A percentile compares a stretch with the other conserved stretches of the same genome.
These are phyloP conservation scores for Penicillium mononematosum DNA, from an alignment of 495 filamentous ascomycete species.

Conservation along the genomic window DNA sequence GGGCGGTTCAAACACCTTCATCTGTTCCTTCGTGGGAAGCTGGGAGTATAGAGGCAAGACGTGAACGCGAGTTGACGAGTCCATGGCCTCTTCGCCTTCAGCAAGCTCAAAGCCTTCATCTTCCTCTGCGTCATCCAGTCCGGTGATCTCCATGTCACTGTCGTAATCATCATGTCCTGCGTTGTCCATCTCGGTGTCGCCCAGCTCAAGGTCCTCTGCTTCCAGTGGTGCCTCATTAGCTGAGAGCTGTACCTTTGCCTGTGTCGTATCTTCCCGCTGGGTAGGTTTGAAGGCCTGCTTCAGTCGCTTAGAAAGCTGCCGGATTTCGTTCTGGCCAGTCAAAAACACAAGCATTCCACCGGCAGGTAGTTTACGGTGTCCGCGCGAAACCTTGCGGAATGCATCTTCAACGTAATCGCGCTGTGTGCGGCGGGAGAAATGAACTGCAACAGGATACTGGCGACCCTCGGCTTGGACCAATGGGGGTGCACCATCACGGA, in stretches of 20 bases:
- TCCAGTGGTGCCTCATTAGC: slow-evolving; percentile 79
- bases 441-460: slow-evolving; percentile 84
- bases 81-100: slow-evolving; percentile 59
- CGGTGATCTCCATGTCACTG: slow-evolving; percentile 49
- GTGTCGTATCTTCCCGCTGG: slow-evolving; percentile 49
- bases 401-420: slow-evolving; percentile 87
- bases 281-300: slow-evolving; percentile 68
- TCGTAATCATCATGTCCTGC: slow-evolving; percentile 43
- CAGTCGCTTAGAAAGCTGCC: slow-evolving; percentile 69
- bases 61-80: slow-evolving; percentile 70
- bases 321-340: slow-evolving; percentile 91
- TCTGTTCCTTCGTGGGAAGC: slow-evolving; percentile 88
- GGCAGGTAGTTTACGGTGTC: slow-evolving; percentile 85
- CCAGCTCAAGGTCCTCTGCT: slow-evolving; percentile 84
- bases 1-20: slow-evolving; percentile 86
- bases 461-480: slow-evolving; percentile 91
- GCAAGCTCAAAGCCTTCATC: slow-evolving; percentile 61
- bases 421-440: slow-evolving; percentile 81
- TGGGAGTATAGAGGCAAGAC: slow-evolving; percentile 91
- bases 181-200: slow-evolving; percentile 50
- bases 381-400: slow-evolving; percentile 82
- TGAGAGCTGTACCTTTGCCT: slow-evolving; percentile 67
- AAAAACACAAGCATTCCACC: slow-evolving; percentile 95
- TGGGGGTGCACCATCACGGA: slow-evolving; percentile 71
- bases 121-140: slow-evolving; percentile 49